Evolutionary conservation across 441 rosid genomes (phyloP).

Genomic region (Daphne laureola): DNA sequence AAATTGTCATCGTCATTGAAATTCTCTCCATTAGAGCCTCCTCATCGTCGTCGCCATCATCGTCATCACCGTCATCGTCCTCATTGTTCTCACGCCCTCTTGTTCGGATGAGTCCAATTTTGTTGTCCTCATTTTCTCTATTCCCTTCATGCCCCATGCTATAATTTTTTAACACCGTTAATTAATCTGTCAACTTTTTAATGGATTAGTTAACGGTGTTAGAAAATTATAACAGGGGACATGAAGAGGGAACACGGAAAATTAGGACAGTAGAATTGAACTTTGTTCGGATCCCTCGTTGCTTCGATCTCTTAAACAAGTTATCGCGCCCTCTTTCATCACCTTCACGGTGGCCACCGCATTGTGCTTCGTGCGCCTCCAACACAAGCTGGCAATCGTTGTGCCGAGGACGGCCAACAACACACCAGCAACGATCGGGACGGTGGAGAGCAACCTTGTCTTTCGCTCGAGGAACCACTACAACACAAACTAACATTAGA

Average conservation of each 20-base stretch:
- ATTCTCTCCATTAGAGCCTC: constrained; percentile 28
- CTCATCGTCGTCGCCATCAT: constrained; percentile 16
- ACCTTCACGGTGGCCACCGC: constrained; percentile 47
- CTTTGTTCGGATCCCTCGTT: constrained; percentile 13
- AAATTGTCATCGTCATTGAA: constrained; percentile 16
- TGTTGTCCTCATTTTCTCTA: too few relatives aligned
- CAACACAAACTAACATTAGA: too few relatives aligned
- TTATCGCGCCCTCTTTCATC: constrained; percentile 47
- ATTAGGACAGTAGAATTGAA: too few relatives aligned
- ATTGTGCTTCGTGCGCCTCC: constrained; percentile 32
- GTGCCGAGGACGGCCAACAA: constrained; percentile 31
- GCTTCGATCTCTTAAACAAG: background rate
- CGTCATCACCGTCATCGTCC: too few relatives aligned
- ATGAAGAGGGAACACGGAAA: too few relatives aligned
- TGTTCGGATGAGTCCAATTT: too few relatives aligned
- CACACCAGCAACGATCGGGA: constrained; percentile 14
- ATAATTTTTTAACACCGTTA: too few relatives aligned
- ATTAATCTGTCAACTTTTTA: too few relatives aligned
- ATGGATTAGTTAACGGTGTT: too few relatives aligned
- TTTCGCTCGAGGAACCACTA: constrained; percentile 29
- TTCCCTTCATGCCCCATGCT: too few relatives aligned
- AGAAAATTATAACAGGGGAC: too few relatives aligned
- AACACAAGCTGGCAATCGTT: constrained; percentile 33
- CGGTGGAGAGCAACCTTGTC: constrained; percentile 12
- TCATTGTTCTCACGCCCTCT: too few relatives aligned